These are phyloP conservation scores for Lentinus tigrinus DNA, from an alignment of 768 basidiomycete genomes.

Conservation along the genomic window DNA sequence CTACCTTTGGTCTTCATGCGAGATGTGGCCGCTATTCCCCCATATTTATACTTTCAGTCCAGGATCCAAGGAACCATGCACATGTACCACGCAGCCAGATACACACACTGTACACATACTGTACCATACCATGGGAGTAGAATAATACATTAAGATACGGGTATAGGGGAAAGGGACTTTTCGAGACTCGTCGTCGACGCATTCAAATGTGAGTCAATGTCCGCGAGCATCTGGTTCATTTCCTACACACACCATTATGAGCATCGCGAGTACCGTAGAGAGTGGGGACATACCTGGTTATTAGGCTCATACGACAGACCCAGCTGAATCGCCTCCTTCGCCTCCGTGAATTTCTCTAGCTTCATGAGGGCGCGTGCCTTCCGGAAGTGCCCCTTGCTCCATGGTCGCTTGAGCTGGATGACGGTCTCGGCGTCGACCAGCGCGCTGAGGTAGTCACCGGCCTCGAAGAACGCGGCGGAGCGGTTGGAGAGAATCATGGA, in stretches of 20 bases:
- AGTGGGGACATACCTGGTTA: constrained; percentile 41
- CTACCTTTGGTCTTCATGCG: too few relatives aligned
- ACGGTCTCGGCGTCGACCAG: constrained; percentile 91
- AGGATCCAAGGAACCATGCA: background rate
- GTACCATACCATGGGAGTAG: constrained; percentile 12
- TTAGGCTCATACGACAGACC: constrained; percentile 85
- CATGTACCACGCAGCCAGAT: background rate
- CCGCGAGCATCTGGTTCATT: constrained; percentile 20
- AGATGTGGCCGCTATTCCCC: background rate
- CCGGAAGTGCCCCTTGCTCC: constrained; percentile 96
- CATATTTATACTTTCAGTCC: background rate
- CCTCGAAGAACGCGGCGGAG: constrained; percentile 80
- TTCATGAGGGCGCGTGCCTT: constrained; percentile 87
- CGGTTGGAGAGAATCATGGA: constrained; percentile 90
- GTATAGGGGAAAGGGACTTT: constrained; percentile 14
- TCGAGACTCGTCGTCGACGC: constrained; percentile 2
- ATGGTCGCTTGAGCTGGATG: constrained; percentile 76
- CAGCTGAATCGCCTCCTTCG: constrained; percentile 75
- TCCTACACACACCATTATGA: constrained; percentile 10
- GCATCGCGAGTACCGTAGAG: background rate
- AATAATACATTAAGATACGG: constrained; percentile 18
- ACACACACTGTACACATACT: constrained; percentile 17
- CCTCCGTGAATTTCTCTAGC: constrained; percentile 67
- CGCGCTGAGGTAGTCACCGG: constrained; percentile 72
- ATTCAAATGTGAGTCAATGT: constrained; percentile 15